Conservation (phyloP, 1,284 basidiomycete genomes). For the Mycosarcoma mackinlayi region DNA sequence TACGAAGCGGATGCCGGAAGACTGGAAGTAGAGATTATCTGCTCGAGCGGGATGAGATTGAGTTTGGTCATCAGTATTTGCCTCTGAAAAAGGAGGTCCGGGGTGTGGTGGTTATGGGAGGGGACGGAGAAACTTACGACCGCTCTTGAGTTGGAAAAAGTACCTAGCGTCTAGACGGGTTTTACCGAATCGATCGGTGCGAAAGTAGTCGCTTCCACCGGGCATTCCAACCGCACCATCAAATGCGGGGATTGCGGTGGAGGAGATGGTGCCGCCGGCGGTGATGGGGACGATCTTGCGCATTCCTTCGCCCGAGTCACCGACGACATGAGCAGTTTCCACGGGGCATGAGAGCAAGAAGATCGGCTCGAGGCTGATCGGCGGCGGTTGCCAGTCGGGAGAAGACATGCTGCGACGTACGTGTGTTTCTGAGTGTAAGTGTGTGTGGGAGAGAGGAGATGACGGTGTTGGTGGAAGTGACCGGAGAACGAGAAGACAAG, state of each 20-base stretch:
- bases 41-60: background rate
- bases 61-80: too few relatives aligned
- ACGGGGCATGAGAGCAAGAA: slow-evolving; percentile 27
- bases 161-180: slow-evolving; percentile 40
- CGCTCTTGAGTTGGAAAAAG: slow-evolving; percentile 29
- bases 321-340: slow-evolving; percentile 11
- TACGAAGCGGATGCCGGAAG: slow-evolving; percentile 24
- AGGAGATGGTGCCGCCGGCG: slow-evolving; percentile 17
- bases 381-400: slow-evolving; percentile 19
- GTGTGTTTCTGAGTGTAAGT: too few relatives aligned
- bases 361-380: slow-evolving; percentile 12
- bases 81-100: background rate
- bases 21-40: slow-evolving; percentile 41
- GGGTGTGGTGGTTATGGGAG: background rate
- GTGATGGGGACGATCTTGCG: slow-evolving; percentile 42
- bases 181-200: slow-evolving; percentile 29
- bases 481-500: background rate
- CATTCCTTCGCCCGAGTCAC: slow-evolving; percentile 31
- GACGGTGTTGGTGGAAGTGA: background rate
- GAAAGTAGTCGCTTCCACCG: slow-evolving; percentile 41
- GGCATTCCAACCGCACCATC: slow-evolving; percentile 22
- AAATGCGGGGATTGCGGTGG: slow-evolving; percentile 15
- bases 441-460: background rate
- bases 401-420: slow-evolving; percentile 11
- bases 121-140: slow-evolving; percentile 12